Base-by-base conservation (phyloP, 2,329 filamentous ascomycete genomes). In the Chrysoporthe austroafricana region DNA sequence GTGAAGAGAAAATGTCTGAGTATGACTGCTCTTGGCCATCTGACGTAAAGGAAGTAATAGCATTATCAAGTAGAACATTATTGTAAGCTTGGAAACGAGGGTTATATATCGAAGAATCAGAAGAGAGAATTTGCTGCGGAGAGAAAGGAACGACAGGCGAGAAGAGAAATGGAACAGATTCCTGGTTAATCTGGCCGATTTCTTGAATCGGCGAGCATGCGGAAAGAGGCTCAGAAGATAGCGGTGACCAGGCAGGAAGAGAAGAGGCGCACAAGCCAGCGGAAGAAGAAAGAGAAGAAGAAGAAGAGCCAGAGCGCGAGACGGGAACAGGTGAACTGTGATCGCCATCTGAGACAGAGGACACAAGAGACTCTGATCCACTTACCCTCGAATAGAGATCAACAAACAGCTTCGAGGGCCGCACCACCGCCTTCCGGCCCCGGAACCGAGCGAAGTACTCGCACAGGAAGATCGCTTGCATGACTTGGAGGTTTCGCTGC, bases 361-460 rank as follows among this genome's bases (percentile, higher is more conserved):
- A 77, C 75, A 75, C 73, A 68, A 70, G 69, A 70, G 73, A 72
- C 67, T 69, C 50, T 46, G 69, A 64, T 59, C 59, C 67, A 83
- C 85, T 83, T 77, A 87, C 85, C 80, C 84, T 85, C 76, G 83
- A 79, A 77, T 83, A 87, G 69, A 87, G 74, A 67, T 78, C 78
- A 73, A 80, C 78, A 75, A 87, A 87, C 71, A 78, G 77, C 70
- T 80, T 76, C 71, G 85, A 87, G 70, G 84, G 77, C 68, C 77
- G 78, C 65, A 81, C 80, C 52, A 80, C 79, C 50, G 81, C 79
- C 76, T 82, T 83, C 71, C 81, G 81, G 73, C 85, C 85, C 69
- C 85, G 79, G 75, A 87, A 87, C 67, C 84, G 82, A 62, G 83
- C 77, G 72, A 85, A 86, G 73, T 84, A 80, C 75, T 87, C 85